Base-by-base conservation (phyloP, 257 asterid genomes). In the Parsonsia alboflavescens region DNA sequence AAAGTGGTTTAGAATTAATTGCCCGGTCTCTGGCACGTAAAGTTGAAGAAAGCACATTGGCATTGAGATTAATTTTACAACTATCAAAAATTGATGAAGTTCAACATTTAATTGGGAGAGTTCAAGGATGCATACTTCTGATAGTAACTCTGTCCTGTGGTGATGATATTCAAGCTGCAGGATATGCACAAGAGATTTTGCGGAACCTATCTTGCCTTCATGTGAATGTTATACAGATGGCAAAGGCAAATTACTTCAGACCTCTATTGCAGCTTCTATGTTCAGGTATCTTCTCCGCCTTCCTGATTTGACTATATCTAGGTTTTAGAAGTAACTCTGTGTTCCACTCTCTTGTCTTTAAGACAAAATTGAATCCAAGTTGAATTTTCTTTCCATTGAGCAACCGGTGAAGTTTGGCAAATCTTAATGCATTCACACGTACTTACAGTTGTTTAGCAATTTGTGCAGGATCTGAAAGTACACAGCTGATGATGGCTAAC, bases 71-170 rank as follows among this genome's bases (percentile, higher is more conserved):
- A 41, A 33, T 64, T 1, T 36, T 64, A 7, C 45, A 6, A 64
- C 69, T 64, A 8, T 64, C 69, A 36, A 64, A 19, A 64, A 33
- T n/a, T 64, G 69, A 64, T 16, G 46, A 33, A 6, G 49, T 64
- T 33, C 49, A 7, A 16, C 2, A 15, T 16, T 64, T 33, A 17
- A 36, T 64, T 36, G 69, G 69, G 26, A 64, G 48, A 36, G 26
- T 36, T 17, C 69, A 64, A 17, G 69, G 69, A 36, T 64, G 69
- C 48, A 64, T 64, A 64, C 69, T 64, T 16, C 69, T 64, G 49
- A 21, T 64, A 0, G 69, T 64, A 36, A 36, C 69, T 9, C 36
- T 64, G 69, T 64, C 49, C 24, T 6, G 26, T 8, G 26, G 69
- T 17, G 49, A 64, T 33, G 69, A 64, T 17, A 26, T 33, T 64